Evolutionary conservation across 768 basidiomycete species (phyloP).

Genomic region (Phylloporus sp.): DNA sequence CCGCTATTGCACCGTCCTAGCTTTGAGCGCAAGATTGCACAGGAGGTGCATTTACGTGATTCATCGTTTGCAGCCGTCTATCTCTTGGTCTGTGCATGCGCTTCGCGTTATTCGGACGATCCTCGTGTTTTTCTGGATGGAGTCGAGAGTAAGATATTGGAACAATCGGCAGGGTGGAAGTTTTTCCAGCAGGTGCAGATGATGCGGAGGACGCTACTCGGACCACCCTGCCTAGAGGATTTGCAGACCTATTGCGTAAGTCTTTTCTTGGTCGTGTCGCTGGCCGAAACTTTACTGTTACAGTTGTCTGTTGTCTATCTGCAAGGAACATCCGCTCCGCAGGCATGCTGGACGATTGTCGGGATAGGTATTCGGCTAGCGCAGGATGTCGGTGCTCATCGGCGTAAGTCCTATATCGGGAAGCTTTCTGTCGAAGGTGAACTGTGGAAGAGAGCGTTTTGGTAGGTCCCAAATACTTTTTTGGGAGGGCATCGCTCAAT

Average conservation of each 20-base stretch:
- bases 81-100: constrained; percentile 70
- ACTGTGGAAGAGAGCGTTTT: constrained; percentile 56
- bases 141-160: constrained; percentile 23
- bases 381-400: constrained; percentile 58
- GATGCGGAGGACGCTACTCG: constrained; percentile 53
- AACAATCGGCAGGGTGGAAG: constrained; percentile 51
- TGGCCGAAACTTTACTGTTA: background rate
- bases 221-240: constrained; percentile 60
- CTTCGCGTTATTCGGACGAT: constrained; percentile 53
- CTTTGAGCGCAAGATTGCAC: constrained; percentile 50
- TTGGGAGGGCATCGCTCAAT: background rate
- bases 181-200: constrained; percentile 53
- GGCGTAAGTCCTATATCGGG: constrained; percentile 32
- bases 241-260: constrained; percentile 65
- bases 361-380: constrained; percentile 57
- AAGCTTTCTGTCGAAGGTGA: constrained; percentile 48
- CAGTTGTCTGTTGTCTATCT: constrained; percentile 55
- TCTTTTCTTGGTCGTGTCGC: constrained; percentile 13
- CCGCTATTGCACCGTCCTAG: constrained; percentile 73
- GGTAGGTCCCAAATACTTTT: constrained; percentile 23
- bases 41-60: constrained; percentile 49
- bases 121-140: constrained; percentile 44
- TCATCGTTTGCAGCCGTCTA: constrained; percentile 54
- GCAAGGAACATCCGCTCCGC: constrained; percentile 56
- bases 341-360: constrained; percentile 64